Base-by-base conservation (phyloP, 768 basidiomycete species). In the Pulveroboletus sp. region DNA sequence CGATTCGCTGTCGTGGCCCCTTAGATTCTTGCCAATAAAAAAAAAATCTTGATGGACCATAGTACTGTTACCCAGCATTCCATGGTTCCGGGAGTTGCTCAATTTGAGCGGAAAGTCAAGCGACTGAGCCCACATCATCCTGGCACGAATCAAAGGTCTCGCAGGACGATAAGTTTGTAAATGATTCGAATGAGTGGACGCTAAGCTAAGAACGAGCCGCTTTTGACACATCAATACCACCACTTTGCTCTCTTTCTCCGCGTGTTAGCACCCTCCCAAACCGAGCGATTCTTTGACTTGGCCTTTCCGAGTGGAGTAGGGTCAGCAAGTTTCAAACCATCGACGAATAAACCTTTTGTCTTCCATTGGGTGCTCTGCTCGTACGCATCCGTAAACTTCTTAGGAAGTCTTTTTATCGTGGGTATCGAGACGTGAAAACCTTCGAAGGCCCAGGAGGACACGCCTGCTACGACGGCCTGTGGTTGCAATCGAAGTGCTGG, bases 371-470 rank as follows among this genome's bases (percentile, higher is more conserved):
- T 25, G 10, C 51, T 56, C 40, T 51, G 43, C 25, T 56, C 47
- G 51, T 65, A 60, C 1, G 60, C 57, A 19, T 62, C 50, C 24
- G 40, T 48, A 33, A 63, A 63, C 43, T 49, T 57, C 19, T 41
- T 63, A n/a, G 62, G 62, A 11, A 57, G 48, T 17, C 57, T 52
- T 19, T 17, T 51, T 37, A 63, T 31, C 17, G 40, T 2, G 0
- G 63, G 60, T 40, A 63, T 51, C 23, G 54, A 34, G 40, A 63
- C 45, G 31, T 43, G 34, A 29, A 62, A 66, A 29, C 55, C 57
- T 34, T 61, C 64, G 0, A 43, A 50, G 0, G 82, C 66, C 87
- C 89, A 91, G 31, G 73, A 69, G 64, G 80, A 78, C 44, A 81
- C 68, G 14, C 83, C 84, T 33, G 78, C 68, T 10, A 87, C 51